Evolutionary conservation across 139 green algal genomes (phyloP).

Genomic region (Picochlorum costavermella): DNA sequence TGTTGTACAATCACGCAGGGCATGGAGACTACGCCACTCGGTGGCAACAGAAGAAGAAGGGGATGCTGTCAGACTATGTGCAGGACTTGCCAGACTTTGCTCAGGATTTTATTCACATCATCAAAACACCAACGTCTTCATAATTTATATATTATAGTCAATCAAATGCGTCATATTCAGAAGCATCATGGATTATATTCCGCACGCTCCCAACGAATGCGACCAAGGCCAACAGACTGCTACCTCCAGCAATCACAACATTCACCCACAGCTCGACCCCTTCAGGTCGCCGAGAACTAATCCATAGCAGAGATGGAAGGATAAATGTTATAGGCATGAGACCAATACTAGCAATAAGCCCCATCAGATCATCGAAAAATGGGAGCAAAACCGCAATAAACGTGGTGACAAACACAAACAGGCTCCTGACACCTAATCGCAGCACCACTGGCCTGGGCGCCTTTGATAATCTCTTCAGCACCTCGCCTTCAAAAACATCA

Average conservation of each 20-base stretch:
- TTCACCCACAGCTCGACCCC: slow-evolving; percentile 18
- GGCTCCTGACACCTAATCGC: slow-evolving; percentile 28
- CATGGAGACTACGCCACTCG: slow-evolving; percentile 48
- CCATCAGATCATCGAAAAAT: slow-evolving; percentile 51
- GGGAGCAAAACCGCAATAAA: slow-evolving; percentile 43
- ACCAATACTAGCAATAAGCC: slow-evolving; percentile 18
- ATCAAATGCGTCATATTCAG: slow-evolving; percentile 21
- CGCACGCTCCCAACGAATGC: slow-evolving; percentile 25
- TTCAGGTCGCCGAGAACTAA: slow-evolving; percentile 13
- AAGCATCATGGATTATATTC: slow-evolving; percentile 32
- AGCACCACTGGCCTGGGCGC: slow-evolving; percentile 14
- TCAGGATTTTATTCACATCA: background rate
- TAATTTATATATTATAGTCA: background rate
- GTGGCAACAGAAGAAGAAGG: slow-evolving; percentile 14
- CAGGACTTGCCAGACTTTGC: background rate
- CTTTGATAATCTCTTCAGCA: slow-evolving; percentile 20
- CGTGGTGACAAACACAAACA: slow-evolving; percentile 34
- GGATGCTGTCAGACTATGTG: background rate
- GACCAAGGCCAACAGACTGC: slow-evolving; percentile 18
- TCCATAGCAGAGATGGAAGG: slow-evolving; percentile 32
- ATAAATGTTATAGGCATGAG: slow-evolving; percentile 40
- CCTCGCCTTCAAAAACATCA: slow-evolving; percentile 23
- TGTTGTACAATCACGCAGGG: slow-evolving; percentile 50
- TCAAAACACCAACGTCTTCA: background rate
- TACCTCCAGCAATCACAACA: slow-evolving; percentile 19